Percentiles rank a stretch among this genome's conserved stretches.
Conservation (phyloP, 257 asterid species). For the Solanum piurae region DNA sequence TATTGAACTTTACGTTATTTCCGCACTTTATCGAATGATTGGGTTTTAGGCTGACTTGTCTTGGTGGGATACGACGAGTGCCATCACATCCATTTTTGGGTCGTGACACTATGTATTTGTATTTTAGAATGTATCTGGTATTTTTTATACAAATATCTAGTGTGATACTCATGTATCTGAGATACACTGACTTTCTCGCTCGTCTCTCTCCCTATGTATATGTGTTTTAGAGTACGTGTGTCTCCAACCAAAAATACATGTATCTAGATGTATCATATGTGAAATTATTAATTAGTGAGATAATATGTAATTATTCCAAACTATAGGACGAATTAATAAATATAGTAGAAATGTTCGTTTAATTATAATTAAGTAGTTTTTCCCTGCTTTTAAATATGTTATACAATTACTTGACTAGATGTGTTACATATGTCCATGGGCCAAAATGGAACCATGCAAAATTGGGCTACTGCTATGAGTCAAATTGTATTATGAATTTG, state of each 20-base stretch:
- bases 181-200: neutral
- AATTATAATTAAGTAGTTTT: no score
- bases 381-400: neutral
- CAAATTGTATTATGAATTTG: neutral
- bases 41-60: no score
- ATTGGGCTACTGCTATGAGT: neutral
- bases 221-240: no score
- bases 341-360: neutral
- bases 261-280: accelerated
- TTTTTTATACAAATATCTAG: neutral
- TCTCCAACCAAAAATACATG: accelerated
- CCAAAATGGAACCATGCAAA: neutral
- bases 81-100: no score
- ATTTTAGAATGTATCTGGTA: no score
- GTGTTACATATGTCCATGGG: neutral
- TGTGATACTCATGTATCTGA: neutral
- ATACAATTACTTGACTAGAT: neutral
- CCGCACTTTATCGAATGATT: no score
- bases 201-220: neutral
- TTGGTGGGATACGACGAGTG: no score
- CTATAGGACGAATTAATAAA: neutral
- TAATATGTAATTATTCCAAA: no score
- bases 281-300: neutral
- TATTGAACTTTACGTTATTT: no score
- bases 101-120: no score